These are phyloP conservation scores for Lathyrus aphaca DNA, from an alignment of 306 rosid genomes.

Conservation along the genomic window DNA sequence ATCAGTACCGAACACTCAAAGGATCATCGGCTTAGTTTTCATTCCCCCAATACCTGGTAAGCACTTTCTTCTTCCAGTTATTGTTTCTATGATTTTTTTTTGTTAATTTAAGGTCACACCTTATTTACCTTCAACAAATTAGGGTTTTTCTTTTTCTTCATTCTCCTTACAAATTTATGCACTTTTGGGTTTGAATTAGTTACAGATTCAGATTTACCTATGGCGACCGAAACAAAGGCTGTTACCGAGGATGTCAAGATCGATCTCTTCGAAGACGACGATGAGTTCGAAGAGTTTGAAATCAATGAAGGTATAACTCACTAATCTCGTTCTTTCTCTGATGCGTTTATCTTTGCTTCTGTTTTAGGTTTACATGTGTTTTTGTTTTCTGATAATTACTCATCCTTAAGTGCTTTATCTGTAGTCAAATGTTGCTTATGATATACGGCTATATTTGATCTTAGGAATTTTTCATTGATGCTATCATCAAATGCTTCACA, in stretches of 20 bases:
- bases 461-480: neutral
- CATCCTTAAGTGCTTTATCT: neutral
- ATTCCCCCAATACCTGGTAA: slow-evolving; percentile 11
- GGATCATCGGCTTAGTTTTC: neutral
- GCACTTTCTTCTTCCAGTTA: neutral
- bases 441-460: neutral
- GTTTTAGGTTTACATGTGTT: neutral
- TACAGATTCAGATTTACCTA: slow-evolving; percentile 39
- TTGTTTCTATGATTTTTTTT: neutral
- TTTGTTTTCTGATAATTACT: neutral
- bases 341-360: neutral
- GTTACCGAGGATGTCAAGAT: slow-evolving; percentile 73
- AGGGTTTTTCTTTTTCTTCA: slow-evolving; percentile 24
- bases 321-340: neutral
- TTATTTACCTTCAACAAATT: neutral
- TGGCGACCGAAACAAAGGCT: slow-evolving; percentile 75
- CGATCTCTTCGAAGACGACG: slow-evolving; percentile 89
- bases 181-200: neutral
- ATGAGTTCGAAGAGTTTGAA: slow-evolving; percentile 87
- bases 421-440: too few species aligned
- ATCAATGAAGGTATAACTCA: slow-evolving; percentile 59
- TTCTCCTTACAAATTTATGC: neutral
- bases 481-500: slow-evolving; percentile 2
- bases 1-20: neutral
- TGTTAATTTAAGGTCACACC: neutral